Evolutionary conservation across 176 grass and related monocot species (phyloP), one percentile per base, ranked within the genome.

Genomic region (Lolium perenne): DNA sequence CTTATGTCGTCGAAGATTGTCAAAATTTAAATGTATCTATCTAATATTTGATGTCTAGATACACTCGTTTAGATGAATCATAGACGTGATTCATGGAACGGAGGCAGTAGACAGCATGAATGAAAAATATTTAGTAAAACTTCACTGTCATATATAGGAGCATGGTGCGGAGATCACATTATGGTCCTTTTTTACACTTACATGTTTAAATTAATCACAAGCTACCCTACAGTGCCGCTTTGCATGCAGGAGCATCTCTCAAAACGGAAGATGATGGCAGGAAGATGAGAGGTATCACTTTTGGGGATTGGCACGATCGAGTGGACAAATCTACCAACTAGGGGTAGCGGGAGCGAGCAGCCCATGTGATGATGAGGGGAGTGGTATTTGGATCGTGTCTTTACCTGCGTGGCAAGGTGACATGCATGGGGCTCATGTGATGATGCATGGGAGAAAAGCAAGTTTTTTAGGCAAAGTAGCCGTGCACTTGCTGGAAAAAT

Each of bases 351-450:
- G 26, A 29, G 26, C 26, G 47, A 69, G 61, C 81, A 84, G 18
- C 65, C 76, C 82, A 80, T 74, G 87, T 89, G 87, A 74, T 17
- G 70, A 64, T 55, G 32, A 66, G 8, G 23, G 20, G 59, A 29
- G 53, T 57, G 26, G 71, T 23, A 69, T 67, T 38, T n/a, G 71
- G 60, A 58, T 66, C 71, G 72, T 45, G 59, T 38, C 60, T 67
- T 84, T 88, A 60, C 80, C 58, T 73, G 46, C 48, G 45, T 84
- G 56, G 56, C 82, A 80, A 89, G 79, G 87, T 80, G 81, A 13
- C 76, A 53, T 56, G 87, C 87, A 62, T 47, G 87, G 32, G 56
- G 56, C 67, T 89, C 66, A 66, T 84, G 81, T 74, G 87, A 80
- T 10, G 45, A 13, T 73, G 75, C 65, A 80, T 84, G 81, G 75